Base-by-base conservation (phyloP, 345 rosid genomes). In the Aquilaria yunnanensis region DNA sequence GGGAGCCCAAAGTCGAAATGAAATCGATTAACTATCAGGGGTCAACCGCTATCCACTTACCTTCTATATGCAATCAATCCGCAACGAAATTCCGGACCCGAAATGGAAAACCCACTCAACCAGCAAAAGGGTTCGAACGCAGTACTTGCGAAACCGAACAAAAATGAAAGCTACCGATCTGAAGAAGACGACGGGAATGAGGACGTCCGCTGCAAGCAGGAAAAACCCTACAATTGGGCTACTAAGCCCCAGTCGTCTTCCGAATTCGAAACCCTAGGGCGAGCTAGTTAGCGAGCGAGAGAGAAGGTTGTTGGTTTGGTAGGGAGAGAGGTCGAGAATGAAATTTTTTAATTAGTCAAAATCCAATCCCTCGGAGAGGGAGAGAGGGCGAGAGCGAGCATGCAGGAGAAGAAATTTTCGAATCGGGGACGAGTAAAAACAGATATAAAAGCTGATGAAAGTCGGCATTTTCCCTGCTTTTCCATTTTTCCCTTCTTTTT, bases 251-350 rank as follows among this genome's bases (percentile, higher is more conserved):
- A 12, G 54, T 8, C 41, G 3, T 23, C 9, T 34, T 23, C 63
- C 30, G 60, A 14, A 61, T 31, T 48, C 65, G 72, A 67, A 67
- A 67, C 72, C 66, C 69, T 72, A 59, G 69, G 16, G 16, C 16
- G 16, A 16, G 16, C 16, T 16, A 16, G 16, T 16, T 16, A 67
- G 63, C 23, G 51, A 59, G 63, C 43, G 57, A 64, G 56, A 46
- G 47, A n/a, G 55, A 14, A 61, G 32, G 54, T 41, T 2, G 32
- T 23, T 32, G 13, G 54, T 52, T 30, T 32, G 37, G 51, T 30
- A 12, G 8, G n/a, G 43, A 57, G 47, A 1, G 31, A 32, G 10
- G 8, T 46, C 56, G 51, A 37, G 37, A 7, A 50, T 1, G 55
- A n/a, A 34, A 65, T 51, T 12, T 51, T 12, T 41, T 32, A 31